phyloP scores from a whole-genome alignment of 108 stramenopile genomes.

The Nitzschia inconspicua region DNA sequence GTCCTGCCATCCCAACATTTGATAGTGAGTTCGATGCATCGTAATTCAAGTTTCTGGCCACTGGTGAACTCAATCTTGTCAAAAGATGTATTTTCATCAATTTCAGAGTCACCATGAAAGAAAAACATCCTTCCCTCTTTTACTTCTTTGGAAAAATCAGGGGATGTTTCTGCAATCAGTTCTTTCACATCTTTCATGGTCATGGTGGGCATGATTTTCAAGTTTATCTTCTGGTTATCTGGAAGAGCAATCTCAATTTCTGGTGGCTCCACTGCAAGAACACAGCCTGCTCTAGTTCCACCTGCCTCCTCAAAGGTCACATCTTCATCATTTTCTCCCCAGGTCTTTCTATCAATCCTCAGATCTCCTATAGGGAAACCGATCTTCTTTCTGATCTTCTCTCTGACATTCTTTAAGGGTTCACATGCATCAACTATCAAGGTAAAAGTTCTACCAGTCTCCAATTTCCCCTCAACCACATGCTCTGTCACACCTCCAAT shows the following conservation, averaged over 20 bases:
- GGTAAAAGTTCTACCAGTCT: constrained; percentile 5
- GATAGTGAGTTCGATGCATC: constrained; percentile 5
- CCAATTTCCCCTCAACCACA: neutral
- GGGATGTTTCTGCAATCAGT: constrained; percentile 9
- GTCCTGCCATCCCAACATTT: constrained; percentile 15
- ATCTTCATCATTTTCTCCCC: constrained; percentile 13
- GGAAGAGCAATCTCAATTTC: constrained; percentile 15
- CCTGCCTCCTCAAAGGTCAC: constrained; percentile 2
- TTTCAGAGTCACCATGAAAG: constrained; percentile 10
- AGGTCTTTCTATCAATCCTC: constrained; percentile 6
- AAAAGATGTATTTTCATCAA: constrained; percentile 14
- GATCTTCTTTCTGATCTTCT: neutral
- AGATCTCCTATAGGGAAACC: constrained; percentile 3
- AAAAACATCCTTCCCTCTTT: constrained; percentile 16
- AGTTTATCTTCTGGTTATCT: constrained; percentile 8
- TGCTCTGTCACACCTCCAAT: neutral
- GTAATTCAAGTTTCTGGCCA: constrained; percentile 16
- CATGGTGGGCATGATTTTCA: constrained; percentile 15
- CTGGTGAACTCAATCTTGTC: constrained; percentile 11
- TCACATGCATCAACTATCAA: constrained; percentile 19
- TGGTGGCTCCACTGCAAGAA: constrained; percentile 8
- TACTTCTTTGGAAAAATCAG: constrained; percentile 5
- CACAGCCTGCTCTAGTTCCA: neutral
- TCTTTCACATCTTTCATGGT: constrained; percentile 16
- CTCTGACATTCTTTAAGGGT: constrained; percentile 13